Evolutionary conservation across 1,139 yeast species (phyloP).

Genomic region (Suhomyces guaymorum): DNA sequence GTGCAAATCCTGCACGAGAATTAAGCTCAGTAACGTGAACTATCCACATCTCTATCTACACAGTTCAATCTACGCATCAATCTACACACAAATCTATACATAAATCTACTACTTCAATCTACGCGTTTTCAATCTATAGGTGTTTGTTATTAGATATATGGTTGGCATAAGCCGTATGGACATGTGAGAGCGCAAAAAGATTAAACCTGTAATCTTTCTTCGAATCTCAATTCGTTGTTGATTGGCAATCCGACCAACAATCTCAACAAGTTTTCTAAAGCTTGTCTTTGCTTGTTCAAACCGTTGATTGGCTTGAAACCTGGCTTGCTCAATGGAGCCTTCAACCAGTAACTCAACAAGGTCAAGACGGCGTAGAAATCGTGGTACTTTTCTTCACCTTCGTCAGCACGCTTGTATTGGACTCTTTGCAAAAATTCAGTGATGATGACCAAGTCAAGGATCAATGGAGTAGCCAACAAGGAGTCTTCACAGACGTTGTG

Average conservation of each 20-base stretch:
- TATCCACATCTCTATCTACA: too few species aligned
- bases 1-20: constrained; percentile 4
- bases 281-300: constrained; percentile 90
- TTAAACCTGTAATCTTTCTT: constrained; percentile 63
- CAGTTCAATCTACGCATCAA: too few species aligned
- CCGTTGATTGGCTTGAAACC: constrained; percentile 93
- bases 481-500: constrained; percentile 98
- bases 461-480: constrained; percentile 89
- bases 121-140: too few species aligned
- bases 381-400: constrained; percentile 49
- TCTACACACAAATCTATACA: too few species aligned
- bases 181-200: too few species aligned
- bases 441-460: constrained; percentile 87
- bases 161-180: not conserved
- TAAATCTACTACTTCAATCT: too few species aligned
- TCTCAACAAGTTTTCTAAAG: constrained; percentile 87
- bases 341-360: constrained; percentile 91
- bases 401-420: constrained; percentile 59
- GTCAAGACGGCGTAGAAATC: constrained; percentile 83
- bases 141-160: too few species aligned
- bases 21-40: too few species aligned
- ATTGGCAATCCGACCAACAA: constrained; percentile 89
- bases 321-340: constrained; percentile 91
- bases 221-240: constrained; percentile 88
- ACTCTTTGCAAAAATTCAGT: constrained; percentile 89